Percentiles rank a stretch among this genome's conserved stretches.
phyloP scores from a whole-genome alignment of 2,329 filamentous ascomycete genomes.

The Hymenoscyphus scutula region DNA sequence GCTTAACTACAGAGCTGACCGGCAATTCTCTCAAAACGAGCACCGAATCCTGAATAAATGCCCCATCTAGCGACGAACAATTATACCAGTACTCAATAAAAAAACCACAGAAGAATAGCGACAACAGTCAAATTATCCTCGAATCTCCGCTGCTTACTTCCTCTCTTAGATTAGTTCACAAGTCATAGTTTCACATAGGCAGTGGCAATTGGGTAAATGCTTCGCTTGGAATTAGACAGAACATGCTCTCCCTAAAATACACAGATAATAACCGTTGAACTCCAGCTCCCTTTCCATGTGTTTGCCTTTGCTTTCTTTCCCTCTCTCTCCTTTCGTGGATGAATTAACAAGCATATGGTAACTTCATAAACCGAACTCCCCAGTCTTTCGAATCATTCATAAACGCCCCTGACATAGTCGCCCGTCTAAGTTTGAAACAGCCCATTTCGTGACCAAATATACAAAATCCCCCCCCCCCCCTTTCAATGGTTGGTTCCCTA shows the following conservation, averaged over 20 bases:
- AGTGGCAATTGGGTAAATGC: conserved; percentile 70
- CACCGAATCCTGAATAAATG: too few relatives aligned
- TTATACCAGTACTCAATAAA: too few relatives aligned
- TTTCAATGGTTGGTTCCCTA: conserved; percentile 14
- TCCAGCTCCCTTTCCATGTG: not conserved
- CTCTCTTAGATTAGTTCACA: conserved; percentile 43
- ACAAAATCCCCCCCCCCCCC: conserved; percentile 16
- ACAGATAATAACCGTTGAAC: conserved; percentile 7
- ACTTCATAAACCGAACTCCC: conserved; percentile 11
- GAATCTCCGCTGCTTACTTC: too few relatives aligned
- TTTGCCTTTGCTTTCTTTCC: not conserved
- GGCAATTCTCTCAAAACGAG: too few relatives aligned
- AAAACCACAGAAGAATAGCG: too few relatives aligned
- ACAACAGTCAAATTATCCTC: too few relatives aligned
- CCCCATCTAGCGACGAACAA: too few relatives aligned
- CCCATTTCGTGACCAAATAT: conserved; percentile 19
- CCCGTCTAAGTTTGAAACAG: conserved; percentile 12
- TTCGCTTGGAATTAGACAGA: conserved; percentile 34
- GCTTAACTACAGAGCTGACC: too few relatives aligned
- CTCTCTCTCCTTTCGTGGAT: not conserved
- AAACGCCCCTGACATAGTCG: conserved; percentile 22
- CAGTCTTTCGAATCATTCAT: conserved; percentile 14
- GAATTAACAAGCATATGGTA: conserved; percentile 19
- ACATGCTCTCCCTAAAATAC: conserved; percentile 11
- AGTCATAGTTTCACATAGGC: conserved; percentile 68